phyloP scores from a whole-genome alignment of 352 stramenopile genomes.

The Phytopythium mirpurense region DNA sequence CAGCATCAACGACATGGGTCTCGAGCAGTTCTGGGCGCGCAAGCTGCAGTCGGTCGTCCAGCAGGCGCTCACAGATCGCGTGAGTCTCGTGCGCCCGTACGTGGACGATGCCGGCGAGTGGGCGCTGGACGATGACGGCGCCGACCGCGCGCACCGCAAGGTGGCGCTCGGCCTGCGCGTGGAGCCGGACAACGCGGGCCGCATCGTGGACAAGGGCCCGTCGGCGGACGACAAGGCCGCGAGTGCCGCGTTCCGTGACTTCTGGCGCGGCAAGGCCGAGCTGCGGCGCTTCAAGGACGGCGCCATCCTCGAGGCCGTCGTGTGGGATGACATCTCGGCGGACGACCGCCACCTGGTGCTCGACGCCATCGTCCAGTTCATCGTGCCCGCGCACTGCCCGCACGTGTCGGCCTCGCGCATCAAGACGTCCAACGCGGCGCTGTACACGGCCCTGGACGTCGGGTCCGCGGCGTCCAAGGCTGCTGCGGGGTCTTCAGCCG shows the following conservation, averaged over 20 bases:
- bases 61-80: constrained; percentile 60
- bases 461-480: constrained; percentile 29
- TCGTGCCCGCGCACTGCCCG: constrained; percentile 57
- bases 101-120: constrained; percentile 41
- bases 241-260: constrained; percentile 72
- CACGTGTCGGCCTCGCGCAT: constrained; percentile 46
- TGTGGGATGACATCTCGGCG: constrained; percentile 77
- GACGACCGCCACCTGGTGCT: constrained; percentile 71
- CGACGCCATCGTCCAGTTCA: constrained; percentile 74
- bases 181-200: constrained; percentile 62
- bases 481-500: constrained; percentile 24
- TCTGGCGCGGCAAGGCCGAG: constrained; percentile 88
- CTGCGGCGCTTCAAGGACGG: constrained; percentile 89
- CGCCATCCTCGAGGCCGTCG: constrained; percentile 84
- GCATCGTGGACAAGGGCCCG: constrained; percentile 88
- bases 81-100: constrained; percentile 52
- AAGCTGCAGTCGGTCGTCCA: constrained; percentile 50
- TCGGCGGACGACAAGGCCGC: constrained; percentile 72
- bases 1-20: constrained; percentile 63
- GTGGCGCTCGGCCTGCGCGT: constrained; percentile 81
- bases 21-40: constrained; percentile 64
- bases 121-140: constrained; percentile 30
- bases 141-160: constrained; percentile 37
- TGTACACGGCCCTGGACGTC: constrained; percentile 65
- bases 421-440: constrained; percentile 67